Base-by-base conservation (phyloP, 305 asterid genomes). In the Ruellia speciosa region DNA sequence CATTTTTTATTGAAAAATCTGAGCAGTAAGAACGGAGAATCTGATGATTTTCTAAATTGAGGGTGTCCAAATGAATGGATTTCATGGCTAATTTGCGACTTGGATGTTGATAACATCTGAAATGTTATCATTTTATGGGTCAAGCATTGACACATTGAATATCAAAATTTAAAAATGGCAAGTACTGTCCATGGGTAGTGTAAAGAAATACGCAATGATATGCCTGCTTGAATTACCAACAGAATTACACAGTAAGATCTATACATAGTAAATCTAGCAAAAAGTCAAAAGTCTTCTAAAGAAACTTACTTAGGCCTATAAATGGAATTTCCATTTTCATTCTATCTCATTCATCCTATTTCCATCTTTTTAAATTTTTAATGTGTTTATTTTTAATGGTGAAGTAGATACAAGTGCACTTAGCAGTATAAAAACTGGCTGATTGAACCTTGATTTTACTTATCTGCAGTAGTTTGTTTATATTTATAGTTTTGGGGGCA, bases 21-120 rank as follows among this genome's bases (percentile, higher is more conserved):
- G n/a, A n/a, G n/a, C n/a, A n/a, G n/a, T n/a, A n/a, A n/a, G n/a
- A n/a, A n/a, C n/a, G 24, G 11, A 47, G 18, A 59, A 9, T 17
- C 43, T 51, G 55, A 50, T 34, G 70, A 5, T 41, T 35, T 50
- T 58, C 6, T 65, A 10, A 41, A 35, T 53, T 18, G 37, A 57
- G 49, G 45, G 9, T 15, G 16, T 12, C 35, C 46, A 15, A 46
- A 16, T 43, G 18, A 31, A 58, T 60, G 52, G 35, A 53, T 41
- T 24, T 62, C 28, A 40, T 31, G 13, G 6, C 7, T 50, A 15
- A n/a, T 37, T 5, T 8, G 49, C 13, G 18, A 14, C 54, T 45
- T 14, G 14, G 4, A 40, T 24, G 10, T 58, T 10, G 45, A 45
- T 14, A 4, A 46, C 13, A 46, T 24, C 8, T 15, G 16, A 6